Evolutionary conservation across 495 filamentous ascomycete species (phyloP), one percentile per base, ranked within the genome.

Genomic region (Penicillium paradoxum): DNA sequence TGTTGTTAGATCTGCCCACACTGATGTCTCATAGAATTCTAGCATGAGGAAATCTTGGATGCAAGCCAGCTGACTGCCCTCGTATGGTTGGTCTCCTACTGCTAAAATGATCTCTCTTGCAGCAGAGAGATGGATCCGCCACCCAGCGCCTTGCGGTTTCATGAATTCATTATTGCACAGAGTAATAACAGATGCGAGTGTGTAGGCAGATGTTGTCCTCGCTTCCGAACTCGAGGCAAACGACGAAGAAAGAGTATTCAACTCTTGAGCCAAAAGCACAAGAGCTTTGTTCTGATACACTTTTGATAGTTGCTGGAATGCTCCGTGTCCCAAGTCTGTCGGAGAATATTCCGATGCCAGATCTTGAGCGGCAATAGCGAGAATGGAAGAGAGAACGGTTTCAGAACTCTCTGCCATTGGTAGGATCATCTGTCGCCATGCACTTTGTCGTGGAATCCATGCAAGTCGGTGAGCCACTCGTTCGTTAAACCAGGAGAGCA

Each of bases 341-440:
- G 33, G 22, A 13, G 54, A 33, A 10, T 62, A 67, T 30, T 59
- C 51, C 6, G 46, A 52, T 17, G 58, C 56, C 3, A 64, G 46
- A 18, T 67, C 64, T 42, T 64, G 58, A 10, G 61, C 54, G 2
- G 58, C 49, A 17, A 67, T 52, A 9, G 64, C 64, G 11, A 67
- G 56, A n/a, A 67, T 57, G 11, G 64, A 64, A 24, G 53, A 62
- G n/a, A 62, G 49, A 2, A 67, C 64, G 1, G 57, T 58, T 30
- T 55, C 58, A 0, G 64, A 67, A 11, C 40, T 48, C 41, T 64
- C 55, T 5, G 56, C 49, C 45, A 67, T 43, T 3, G 58, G 64
- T 2, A 67, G 29, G 21, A 67, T 53, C 40, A 67, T 57, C 2
- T 58, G 54, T 24, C 58, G 43, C 61, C 64, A 67, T n/a, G 61